phyloP scores from a whole-genome alignment of 805 yeast genomes.

The Candida chauliodis region DNA sequence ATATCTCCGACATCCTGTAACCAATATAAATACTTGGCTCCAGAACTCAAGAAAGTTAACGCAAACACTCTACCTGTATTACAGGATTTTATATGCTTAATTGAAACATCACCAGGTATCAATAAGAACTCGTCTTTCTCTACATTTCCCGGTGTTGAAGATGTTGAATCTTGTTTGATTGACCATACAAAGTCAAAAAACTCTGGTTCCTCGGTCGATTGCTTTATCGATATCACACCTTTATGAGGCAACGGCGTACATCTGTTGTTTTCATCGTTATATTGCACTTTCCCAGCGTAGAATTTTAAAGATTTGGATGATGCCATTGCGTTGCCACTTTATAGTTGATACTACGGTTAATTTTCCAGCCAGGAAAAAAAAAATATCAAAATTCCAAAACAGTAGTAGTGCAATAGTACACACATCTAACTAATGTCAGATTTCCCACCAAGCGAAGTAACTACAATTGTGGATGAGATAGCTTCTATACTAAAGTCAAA shows the following conservation, averaged over 20 bases:
- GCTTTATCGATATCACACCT: constrained; percentile 60
- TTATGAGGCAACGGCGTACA: constrained; percentile 72
- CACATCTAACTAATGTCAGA: constrained; percentile 4
- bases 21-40: constrained; percentile 65
- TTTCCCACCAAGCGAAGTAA: constrained; percentile 62
- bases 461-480: constrained; percentile 50
- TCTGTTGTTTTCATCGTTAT: constrained; percentile 54
- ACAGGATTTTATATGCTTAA: constrained; percentile 67
- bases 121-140: constrained; percentile 64
- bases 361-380: constrained; percentile 2
- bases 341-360: background rate
- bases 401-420: background rate
- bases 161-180: constrained; percentile 51
- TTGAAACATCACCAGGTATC: constrained; percentile 82
- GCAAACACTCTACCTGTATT: constrained; percentile 75
- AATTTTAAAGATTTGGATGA: constrained; percentile 41
- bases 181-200: constrained; percentile 71
- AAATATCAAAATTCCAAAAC: background rate
- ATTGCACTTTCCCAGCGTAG: constrained; percentile 76
- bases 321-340: constrained; percentile 8
- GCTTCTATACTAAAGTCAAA: constrained; percentile 51
- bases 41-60: constrained; percentile 59
- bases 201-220: constrained; percentile 66
- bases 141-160: constrained; percentile 25
- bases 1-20: constrained; percentile 71